These are phyloP conservation scores for Tubosaeta brunneosetosa DNA, from an alignment of 768 basidiomycete genomes.

Conservation along the genomic window DNA sequence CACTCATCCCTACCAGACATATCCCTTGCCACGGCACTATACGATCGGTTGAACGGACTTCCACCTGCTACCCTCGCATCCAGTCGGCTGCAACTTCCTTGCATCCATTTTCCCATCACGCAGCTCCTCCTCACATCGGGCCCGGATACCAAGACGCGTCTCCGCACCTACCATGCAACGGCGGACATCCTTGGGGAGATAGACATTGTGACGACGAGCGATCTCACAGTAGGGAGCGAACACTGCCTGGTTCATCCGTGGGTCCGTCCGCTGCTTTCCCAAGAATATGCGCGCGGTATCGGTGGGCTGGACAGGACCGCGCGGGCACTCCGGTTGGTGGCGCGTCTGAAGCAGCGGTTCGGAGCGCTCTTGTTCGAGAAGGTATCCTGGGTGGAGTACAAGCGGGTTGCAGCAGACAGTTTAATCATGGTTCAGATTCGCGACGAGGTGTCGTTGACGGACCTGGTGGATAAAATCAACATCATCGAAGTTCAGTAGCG, in stretches of 20 bases:
- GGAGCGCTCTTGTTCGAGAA: too few species aligned
- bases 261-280: too few species aligned
- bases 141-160: not conserved
- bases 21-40: not conserved
- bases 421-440: not conserved
- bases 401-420: too few species aligned
- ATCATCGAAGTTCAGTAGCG: not conserved
- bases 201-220: not conserved
- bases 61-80: not conserved
- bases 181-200: not conserved
- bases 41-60: not conserved
- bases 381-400: too few species aligned
- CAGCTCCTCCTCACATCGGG: not conserved
- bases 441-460: not conserved
- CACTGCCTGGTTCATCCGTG: too few species aligned
- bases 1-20: not conserved
- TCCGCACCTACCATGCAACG: not conserved
- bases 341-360: too few species aligned
- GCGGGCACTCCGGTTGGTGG: too few species aligned
- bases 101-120: not conserved
- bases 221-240: too few species aligned
- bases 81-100: not conserved
- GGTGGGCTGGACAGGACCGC: too few species aligned
- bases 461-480: not conserved
- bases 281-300: too few species aligned